phyloP scores from a whole-genome alignment of 768 basidiomycete species.

The Rhizopogon salebrosus region DNA sequence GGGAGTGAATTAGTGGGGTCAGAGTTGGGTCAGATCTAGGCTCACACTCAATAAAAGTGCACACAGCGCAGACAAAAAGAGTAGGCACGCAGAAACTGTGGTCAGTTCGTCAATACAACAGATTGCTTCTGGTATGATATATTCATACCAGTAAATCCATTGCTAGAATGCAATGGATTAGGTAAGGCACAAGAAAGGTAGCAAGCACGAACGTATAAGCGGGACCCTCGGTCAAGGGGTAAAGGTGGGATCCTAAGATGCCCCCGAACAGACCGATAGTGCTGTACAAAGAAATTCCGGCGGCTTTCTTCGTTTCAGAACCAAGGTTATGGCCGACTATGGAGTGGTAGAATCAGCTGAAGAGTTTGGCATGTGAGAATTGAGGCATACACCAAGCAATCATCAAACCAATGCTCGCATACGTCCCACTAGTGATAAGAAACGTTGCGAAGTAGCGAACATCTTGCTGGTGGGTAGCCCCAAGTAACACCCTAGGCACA shows the following conservation, averaged over 20 bases:
- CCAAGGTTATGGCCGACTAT: conserved; percentile 38
- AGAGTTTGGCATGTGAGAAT: background rate
- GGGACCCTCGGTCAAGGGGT: conserved; percentile 36
- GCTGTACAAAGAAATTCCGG: conserved; percentile 37
- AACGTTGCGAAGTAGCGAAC: conserved; percentile 44
- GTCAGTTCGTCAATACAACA: background rate
- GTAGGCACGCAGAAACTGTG: background rate
- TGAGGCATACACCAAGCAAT: conserved; percentile 41
- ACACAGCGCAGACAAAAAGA: background rate
- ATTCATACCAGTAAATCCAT: background rate
- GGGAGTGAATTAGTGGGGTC: background rate
- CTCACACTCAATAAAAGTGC: conserved; percentile 1
- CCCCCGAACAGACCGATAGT: conserved; percentile 39
- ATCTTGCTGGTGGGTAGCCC: conserved; percentile 25
- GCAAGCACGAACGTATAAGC: conserved; percentile 27
- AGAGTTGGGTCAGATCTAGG: no score
- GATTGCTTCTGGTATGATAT: background rate
- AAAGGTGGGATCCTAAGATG: conserved; percentile 37
- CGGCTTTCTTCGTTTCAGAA: conserved; percentile 41
- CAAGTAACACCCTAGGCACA: conserved; percentile 27
- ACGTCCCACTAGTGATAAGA: conserved; percentile 40
- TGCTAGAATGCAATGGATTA: background rate
- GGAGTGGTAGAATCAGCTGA: background rate
- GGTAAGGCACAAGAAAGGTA: background rate
- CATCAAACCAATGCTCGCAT: conserved; percentile 38